A percentile compares a stretch with the other conserved stretches of the same genome.
phyloP scores from a whole-genome alignment of 108 stramenopile species.

The Cylindrotheca closterium region DNA sequence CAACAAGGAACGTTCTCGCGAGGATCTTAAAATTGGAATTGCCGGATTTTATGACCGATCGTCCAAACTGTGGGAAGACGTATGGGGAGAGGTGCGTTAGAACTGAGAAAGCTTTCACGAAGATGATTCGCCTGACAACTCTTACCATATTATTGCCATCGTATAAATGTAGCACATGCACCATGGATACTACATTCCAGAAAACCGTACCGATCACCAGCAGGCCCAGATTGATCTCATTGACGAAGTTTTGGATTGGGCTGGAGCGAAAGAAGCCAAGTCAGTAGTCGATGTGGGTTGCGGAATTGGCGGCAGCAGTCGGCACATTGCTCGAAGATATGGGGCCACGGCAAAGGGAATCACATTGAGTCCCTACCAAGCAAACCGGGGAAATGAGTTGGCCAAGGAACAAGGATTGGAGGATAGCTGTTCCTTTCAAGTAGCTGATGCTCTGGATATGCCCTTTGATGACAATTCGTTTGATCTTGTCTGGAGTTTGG shows the following conservation, averaged over 20 bases:
- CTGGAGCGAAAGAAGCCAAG: conserved; percentile 40
- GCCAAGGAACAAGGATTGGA: conserved; percentile 78
- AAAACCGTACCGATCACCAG: conserved; percentile 71
- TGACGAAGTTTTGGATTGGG: conserved; percentile 90
- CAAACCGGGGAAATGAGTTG: conserved; percentile 79
- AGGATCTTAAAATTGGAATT: conserved; percentile 93
- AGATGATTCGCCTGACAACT: no score
- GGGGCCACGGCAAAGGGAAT: conserved; percentile 75
- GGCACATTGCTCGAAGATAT: conserved; percentile 87
- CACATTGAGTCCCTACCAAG: conserved; percentile 93
- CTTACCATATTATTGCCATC: not conserved
- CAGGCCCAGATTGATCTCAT: conserved; percentile 94
- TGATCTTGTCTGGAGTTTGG: conserved; percentile 92
- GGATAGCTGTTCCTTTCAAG: conserved; percentile 71
- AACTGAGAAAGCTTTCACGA: conserved; percentile 39
- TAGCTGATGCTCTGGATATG: conserved; percentile 92
- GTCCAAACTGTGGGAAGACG: conserved; percentile 92
- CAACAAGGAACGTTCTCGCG: conserved; percentile 64
- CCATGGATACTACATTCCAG: conserved; percentile 86
- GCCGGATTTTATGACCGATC: conserved; percentile 94
- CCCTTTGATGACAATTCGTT: conserved; percentile 85
- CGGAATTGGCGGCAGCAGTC: conserved; percentile 90
- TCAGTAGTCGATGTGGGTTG: conserved; percentile 89
- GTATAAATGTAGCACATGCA: conserved; percentile 69
- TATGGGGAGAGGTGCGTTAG: conserved; percentile 89